phyloP scores from a whole-genome alignment of 208 protist genomes.

The Wallacemonas sp. region DNA sequence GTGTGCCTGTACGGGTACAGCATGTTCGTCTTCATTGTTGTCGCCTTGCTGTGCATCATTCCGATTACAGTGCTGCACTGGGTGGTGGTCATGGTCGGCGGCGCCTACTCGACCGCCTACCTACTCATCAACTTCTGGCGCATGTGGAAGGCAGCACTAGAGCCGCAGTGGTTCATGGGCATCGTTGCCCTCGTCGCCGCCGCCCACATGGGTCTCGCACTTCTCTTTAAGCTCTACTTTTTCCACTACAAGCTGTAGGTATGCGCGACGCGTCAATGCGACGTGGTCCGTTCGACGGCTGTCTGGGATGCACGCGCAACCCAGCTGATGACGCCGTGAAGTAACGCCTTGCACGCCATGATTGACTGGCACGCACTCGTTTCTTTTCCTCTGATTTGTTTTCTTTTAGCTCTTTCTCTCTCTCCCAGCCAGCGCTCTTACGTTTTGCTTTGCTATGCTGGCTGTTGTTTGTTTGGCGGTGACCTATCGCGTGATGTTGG shows the following conservation, averaged over 20 bases:
- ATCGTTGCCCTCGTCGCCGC: constrained; percentile 50
- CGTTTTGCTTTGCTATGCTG: no score
- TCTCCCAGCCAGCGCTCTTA: no score
- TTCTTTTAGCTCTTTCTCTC: constrained; percentile 9
- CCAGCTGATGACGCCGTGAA: no score
- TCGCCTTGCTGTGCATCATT: constrained; percentile 75
- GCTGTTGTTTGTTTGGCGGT: no score
- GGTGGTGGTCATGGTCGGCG: constrained; percentile 64
- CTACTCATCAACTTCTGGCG: constrained; percentile 82
- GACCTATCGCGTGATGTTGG: no score
- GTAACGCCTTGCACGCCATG: no score
- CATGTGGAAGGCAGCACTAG: constrained; percentile 72
- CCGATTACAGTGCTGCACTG: constrained; percentile 67
- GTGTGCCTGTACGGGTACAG: constrained; percentile 90
- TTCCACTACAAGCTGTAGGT: constrained; percentile 65
- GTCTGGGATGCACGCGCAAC: no score
- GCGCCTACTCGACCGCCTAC: constrained; percentile 69
- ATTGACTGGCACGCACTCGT: background rate
- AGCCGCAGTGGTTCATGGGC: constrained; percentile 62
- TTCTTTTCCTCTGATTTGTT: constrained; percentile 19
- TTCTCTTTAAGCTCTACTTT: constrained; percentile 91
- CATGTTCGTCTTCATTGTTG: constrained; percentile 83
- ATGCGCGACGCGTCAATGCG: background rate
- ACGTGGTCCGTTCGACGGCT: no score
- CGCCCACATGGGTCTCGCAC: constrained; percentile 69